Base-by-base conservation (phyloP, 2,329 filamentous ascomycete genomes). In the Epichloe hybrida region DNA sequence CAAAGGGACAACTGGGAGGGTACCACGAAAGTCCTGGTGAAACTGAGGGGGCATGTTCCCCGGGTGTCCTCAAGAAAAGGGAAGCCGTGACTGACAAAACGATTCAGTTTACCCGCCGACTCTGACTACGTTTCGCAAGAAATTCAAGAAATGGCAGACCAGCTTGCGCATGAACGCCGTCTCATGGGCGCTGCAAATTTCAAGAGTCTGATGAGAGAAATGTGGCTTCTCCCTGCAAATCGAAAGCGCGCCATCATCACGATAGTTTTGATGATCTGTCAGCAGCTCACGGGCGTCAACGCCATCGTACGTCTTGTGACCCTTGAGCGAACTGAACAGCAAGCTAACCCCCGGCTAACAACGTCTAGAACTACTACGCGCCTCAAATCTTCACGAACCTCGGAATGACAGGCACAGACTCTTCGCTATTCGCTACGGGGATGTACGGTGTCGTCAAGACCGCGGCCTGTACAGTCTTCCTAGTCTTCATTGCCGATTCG, bases 391-490 rank as follows among this genome's bases (percentile, higher is more conserved):
- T 88, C 68, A 67, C 69, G 43, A 74, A 79, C 56, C 71, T 87
- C 2, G 84, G 84, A 17, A 72, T 88, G 57, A 64, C 62, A 23
- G 69, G 70, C 12, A 80, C 74, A 5, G 64, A 74, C 39, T 72
- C 76, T 40, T 78, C 76, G 17, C 76, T 88, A 23, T 85, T 88
- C 62, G 83, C 84, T 4, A 87, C 84, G 0, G 84, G 84, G 40
- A 76, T 88, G 56, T 88, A 87, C 61, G 84, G 84, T 27, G 74
- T 87, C 50, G 77, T 86, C 51, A 88, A 88, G 64, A 80, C 83
- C 66, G 66, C 72, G 9, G 76, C 79, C 39, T 85, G 81, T 60
- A 72, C 75, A 5, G 61, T 72, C 49, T 88, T 87, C 70, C 71
- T 88, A 27, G 61, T 83, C 56, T 81, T 86, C 57, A 75, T 77